phyloP scores from a whole-genome alignment of 768 basidiomycete genomes.

The Pholiota conissans region DNA sequence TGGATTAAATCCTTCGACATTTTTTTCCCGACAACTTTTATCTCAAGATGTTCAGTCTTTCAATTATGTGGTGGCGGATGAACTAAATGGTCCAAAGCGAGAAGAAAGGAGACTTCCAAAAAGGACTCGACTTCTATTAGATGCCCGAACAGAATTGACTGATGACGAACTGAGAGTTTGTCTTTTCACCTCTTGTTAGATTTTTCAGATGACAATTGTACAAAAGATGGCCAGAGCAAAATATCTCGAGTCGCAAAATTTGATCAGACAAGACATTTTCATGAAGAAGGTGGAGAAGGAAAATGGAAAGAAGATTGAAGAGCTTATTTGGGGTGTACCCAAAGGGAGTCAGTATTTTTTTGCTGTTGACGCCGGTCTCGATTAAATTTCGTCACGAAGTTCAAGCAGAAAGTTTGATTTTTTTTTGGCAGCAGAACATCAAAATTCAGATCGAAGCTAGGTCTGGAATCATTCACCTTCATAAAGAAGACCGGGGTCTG shows the following conservation, averaged over 20 bases:
- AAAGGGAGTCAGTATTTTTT: conserved; percentile 50
- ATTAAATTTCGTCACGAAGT: conserved; percentile 52
- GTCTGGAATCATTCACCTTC: conserved; percentile 42
- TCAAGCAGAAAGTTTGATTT: conserved; percentile 59
- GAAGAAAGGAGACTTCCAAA: conserved; percentile 36
- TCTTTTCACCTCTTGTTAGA: not conserved
- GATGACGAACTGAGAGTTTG: conserved; percentile 78
- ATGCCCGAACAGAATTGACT: conserved; percentile 76
- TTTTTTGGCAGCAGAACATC: conserved; percentile 77
- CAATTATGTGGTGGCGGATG: conserved; percentile 27
- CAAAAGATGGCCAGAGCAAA: conserved; percentile 58
- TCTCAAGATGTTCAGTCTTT: conserved; percentile 39
- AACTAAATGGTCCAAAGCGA: conserved; percentile 18
- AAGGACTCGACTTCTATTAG: conserved; percentile 60
- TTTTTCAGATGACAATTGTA: not conserved
- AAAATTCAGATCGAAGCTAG: conserved; percentile 69
- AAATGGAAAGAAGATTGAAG: conserved; percentile 51
- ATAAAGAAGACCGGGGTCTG: conserved; percentile 18
- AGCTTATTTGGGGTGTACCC: conserved; percentile 69
- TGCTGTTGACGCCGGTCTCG: not conserved
- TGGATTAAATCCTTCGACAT: conserved; percentile 27
- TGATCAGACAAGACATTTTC: conserved; percentile 48
- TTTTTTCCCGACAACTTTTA: conserved; percentile 40
- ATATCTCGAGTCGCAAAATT: conserved; percentile 64
- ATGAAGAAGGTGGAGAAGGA: conserved; percentile 59